These are phyloP conservation scores for Aphanocladium album DNA, from an alignment of 2,329 filamentous ascomycete genomes.

Conservation along the genomic window DNA sequence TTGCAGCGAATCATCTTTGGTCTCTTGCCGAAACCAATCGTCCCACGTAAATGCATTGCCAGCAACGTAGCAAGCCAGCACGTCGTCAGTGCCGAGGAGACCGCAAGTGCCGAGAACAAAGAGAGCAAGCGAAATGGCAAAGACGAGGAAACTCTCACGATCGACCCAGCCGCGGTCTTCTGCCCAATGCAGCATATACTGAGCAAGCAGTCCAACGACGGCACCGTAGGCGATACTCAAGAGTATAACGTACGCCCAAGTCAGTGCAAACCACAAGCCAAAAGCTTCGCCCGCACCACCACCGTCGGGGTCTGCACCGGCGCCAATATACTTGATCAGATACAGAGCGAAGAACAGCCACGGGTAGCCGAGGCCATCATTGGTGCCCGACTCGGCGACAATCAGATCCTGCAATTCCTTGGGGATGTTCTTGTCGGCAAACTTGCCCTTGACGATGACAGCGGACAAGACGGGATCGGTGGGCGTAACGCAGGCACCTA, in stretches of 20 bases:
- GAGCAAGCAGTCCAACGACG: constrained; percentile 73
- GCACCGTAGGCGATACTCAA: constrained; percentile 74
- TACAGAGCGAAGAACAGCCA: constrained; percentile 84
- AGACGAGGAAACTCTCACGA: constrained; percentile 81
- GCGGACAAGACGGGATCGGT: constrained; percentile 87
- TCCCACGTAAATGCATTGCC: constrained; percentile 91
- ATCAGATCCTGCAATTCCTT: constrained; percentile 75
- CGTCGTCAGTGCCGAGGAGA: constrained; percentile 82
- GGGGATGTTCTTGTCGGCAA: constrained; percentile 86
- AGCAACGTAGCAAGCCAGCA: constrained; percentile 87
- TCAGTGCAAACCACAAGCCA: constrained; percentile 78
- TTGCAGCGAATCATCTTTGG: constrained; percentile 84
- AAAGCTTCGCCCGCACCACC: constrained; percentile 55
- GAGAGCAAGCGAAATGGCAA: constrained; percentile 76
- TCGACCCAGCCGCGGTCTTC: constrained; percentile 79
- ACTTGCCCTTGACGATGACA: constrained; percentile 88
- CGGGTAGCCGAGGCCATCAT: constrained; percentile 84
- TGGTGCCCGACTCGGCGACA: constrained; percentile 77
- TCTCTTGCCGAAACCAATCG: constrained; percentile 89
- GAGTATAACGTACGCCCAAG: constrained; percentile 77
- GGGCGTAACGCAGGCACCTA: constrained; percentile 85
- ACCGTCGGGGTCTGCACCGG: constrained; percentile 54
- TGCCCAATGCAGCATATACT: constrained; percentile 78
- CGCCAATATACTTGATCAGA: constrained; percentile 68
- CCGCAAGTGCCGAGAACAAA: constrained; percentile 86